Percentiles rank a stretch among this genome's conserved stretches.
phyloP scores from a whole-genome alignment of 441 rosid genomes.

The Metrosideros polymorpha region DNA sequence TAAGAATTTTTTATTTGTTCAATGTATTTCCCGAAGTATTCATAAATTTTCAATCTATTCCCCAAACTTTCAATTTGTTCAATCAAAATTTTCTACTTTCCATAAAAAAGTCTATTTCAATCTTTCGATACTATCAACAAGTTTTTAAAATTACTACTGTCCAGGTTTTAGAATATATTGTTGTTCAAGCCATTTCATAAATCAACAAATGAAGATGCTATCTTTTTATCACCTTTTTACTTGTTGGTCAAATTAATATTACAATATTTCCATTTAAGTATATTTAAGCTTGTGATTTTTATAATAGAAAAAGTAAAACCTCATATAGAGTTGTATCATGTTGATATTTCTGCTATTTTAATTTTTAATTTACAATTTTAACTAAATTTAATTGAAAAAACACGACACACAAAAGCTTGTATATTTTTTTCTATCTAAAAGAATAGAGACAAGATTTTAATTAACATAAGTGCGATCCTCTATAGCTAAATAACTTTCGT shows the following conservation, averaged over 20 bases:
- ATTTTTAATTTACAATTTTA: too few species aligned
- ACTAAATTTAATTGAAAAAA: too few species aligned
- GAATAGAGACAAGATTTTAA: neutral
- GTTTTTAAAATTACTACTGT: neutral
- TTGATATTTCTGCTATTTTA: neutral
- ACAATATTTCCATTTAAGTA: too few species aligned
- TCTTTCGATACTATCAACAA: neutral
- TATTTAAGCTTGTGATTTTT: too few species aligned
- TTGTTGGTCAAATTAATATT: too few species aligned
- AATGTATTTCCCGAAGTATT: rapidly evolving
- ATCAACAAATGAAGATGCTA: too few species aligned
- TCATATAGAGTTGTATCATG: neutral
- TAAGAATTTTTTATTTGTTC: neutral
- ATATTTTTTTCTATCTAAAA: too few species aligned
- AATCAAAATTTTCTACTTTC: neutral
- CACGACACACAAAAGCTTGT: neutral
- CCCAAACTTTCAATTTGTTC: neutral
- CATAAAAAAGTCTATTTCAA: neutral
- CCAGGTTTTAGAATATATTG: too few species aligned
- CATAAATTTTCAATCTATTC: neutral
- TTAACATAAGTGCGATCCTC: neutral
- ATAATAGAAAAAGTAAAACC: too few species aligned
- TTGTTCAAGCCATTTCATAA: too few species aligned
- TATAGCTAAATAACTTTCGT: neutral
- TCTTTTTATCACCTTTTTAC: too few species aligned